Percentiles rank a stretch among this genome's conserved stretches.
These are phyloP conservation scores for Pugionium dolabratum DNA, from an alignment of 345 rosid genomes.

Conservation along the genomic window DNA sequence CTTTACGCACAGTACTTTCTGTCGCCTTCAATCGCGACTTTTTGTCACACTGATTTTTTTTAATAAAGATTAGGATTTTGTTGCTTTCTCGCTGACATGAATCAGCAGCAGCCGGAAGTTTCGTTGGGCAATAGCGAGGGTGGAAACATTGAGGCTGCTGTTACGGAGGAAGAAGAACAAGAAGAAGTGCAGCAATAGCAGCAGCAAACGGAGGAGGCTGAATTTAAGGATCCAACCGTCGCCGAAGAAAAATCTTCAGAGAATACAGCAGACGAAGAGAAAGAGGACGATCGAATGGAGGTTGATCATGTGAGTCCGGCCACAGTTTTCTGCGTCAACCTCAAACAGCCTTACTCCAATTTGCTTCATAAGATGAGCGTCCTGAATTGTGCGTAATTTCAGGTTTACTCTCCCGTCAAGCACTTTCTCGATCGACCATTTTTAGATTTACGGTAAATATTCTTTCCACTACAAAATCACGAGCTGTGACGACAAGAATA, in stretches of 20 bases:
- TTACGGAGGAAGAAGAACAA: conserved; percentile 4
- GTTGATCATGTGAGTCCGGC: conserved; percentile 79
- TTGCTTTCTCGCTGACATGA: conserved; percentile 51
- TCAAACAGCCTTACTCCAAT: conserved; percentile 83
- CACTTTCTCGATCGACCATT: not conserved
- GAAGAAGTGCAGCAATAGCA: not conserved
- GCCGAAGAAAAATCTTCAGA: conserved; percentile 28
- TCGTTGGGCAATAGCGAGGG: conserved; percentile 21
- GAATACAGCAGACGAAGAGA: conserved; percentile 34
- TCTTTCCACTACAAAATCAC: too few species aligned
- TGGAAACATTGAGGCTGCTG: conserved; percentile 28
- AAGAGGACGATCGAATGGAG: conserved; percentile 64
- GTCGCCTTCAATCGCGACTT: conserved; percentile 96
- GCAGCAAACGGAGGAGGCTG: conserved; percentile 21
- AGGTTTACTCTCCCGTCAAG: conserved; percentile 45
- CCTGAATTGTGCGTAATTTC: conserved; percentile 82
- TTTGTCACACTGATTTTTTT: conserved; percentile 41
- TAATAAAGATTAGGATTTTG: conserved; percentile 47
- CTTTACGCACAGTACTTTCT: conserved; percentile 57
- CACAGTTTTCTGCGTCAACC: conserved; percentile 81
- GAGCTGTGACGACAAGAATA: too few species aligned
- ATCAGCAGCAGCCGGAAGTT: conserved; percentile 42
- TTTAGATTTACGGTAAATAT: not conserved
- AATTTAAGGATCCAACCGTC: conserved; percentile 27
- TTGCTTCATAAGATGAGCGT: conserved; percentile 88